Evolutionary conservation across 192 early-diverging fungal species (phyloP).

Genomic region (Chytriomyces sp.): DNA sequence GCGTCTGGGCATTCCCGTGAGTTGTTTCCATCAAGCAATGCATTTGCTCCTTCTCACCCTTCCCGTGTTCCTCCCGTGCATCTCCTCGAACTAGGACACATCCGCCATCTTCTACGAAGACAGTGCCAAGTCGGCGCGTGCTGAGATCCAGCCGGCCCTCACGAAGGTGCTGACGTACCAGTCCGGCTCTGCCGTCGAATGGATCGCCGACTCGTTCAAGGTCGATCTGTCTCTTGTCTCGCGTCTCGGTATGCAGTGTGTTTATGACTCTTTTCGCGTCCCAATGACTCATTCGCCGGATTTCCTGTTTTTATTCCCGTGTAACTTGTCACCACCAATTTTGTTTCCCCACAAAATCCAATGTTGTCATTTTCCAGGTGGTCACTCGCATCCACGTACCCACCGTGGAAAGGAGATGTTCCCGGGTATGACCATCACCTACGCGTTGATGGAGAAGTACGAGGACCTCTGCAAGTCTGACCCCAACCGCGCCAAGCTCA

Average conservation of each 20-base stretch:
- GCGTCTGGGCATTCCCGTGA: constrained; percentile 59
- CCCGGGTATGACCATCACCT: constrained; percentile 92
- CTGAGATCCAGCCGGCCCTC: constrained; percentile 76
- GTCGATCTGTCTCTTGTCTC: constrained; percentile 88
- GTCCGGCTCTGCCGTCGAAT: constrained; percentile 88
- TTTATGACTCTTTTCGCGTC: too few species aligned
- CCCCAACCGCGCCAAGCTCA: constrained; percentile 75
- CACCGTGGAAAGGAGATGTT: constrained; percentile 80
- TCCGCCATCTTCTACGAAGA: constrained; percentile 85
- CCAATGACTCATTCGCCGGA: too few species aligned
- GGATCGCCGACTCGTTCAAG: constrained; percentile 88
- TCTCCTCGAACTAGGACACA: constrained; percentile 65
- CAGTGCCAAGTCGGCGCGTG: constrained; percentile 84
- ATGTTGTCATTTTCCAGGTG: constrained; percentile 51
- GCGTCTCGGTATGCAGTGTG: constrained; percentile 58
- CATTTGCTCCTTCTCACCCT: neutral
- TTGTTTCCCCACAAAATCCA: too few species aligned
- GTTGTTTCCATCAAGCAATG: constrained; percentile 1
- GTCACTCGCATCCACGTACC: constrained; percentile 91
- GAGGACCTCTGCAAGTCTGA: constrained; percentile 70
- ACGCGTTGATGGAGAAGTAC: constrained; percentile 82
- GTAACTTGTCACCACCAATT: too few species aligned
- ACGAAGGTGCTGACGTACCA: constrained; percentile 84
- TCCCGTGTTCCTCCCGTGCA: neutral
- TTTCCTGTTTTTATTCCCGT: too few species aligned